Percentiles rank a stretch among this genome's conserved stretches.
Evolutionary conservation across 108 stramenopile species (phyloP).

Genomic region (Asterionellopsis glacialis): DNA sequence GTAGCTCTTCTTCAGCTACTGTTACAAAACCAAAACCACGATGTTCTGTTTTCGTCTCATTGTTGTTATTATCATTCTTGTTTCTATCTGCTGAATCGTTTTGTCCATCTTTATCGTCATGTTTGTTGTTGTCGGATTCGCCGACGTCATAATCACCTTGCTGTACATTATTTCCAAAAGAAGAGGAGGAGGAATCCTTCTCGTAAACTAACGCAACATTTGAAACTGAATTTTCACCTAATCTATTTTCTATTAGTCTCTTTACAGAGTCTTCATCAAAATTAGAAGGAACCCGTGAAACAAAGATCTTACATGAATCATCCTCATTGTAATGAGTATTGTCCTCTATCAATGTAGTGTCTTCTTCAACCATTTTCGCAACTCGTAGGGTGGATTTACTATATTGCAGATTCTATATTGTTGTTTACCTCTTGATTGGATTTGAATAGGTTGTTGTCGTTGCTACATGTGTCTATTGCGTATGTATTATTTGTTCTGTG

Average conservation of each 20-base stretch:
- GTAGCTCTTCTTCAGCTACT: conserved; percentile 16
- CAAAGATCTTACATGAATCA: conserved; percentile 51
- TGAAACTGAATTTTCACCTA: conserved; percentile 33
- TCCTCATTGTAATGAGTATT: conserved; percentile 5
- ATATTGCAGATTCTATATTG: too few relatives aligned
- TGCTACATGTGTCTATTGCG: too few relatives aligned
- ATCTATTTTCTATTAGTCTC: conserved; percentile 35
- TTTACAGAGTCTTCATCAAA: conserved; percentile 53
- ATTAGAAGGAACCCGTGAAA: conserved; percentile 64
- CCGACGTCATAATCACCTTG: conserved; percentile 1
- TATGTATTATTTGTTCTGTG: too few relatives aligned
- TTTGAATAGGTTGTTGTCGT: too few relatives aligned
- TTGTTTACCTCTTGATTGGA: too few relatives aligned
- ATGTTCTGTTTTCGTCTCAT: conserved; percentile 29
- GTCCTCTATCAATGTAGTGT: background rate
- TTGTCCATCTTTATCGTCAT: background rate
- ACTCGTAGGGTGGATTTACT: too few relatives aligned
- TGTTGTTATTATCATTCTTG: conserved; percentile 1
- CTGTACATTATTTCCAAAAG: too few relatives aligned
- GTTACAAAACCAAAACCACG: conserved; percentile 78
- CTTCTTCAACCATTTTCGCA: too few relatives aligned
- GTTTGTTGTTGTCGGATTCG: conserved; percentile 4
- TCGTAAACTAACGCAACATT: conserved; percentile 41
- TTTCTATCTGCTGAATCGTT: background rate
- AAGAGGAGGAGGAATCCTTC: conserved; percentile 12